Base-by-base conservation (phyloP, 2,329 filamentous ascomycete genomes). In the Neofusicoccum parvum region DNA sequence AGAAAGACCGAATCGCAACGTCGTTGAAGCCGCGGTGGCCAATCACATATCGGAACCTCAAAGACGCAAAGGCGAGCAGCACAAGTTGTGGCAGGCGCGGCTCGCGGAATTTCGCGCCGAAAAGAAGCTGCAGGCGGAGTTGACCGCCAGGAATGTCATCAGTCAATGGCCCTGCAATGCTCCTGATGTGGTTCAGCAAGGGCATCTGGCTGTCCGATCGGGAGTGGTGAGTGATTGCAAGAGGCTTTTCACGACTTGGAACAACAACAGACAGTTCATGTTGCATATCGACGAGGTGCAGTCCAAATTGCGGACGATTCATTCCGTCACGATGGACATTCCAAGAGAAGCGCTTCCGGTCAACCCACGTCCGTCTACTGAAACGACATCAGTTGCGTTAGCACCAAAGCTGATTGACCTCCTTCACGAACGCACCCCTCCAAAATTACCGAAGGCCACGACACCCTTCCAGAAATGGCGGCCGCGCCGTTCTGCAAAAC, bases 251-350 rank as follows among this genome's bases (percentile, higher is more conserved):
- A 41, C 59, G 0, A 11, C 12, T 9, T 62, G 59, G 59, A 50
- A 62, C 20, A n/a, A 39, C 14, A 62, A 62, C 3, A 46, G 45
- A 14, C 50, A 51, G 34, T 62, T 50, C 14, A 39, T 62, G n/a
- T 5, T 50, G 34, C 37, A 62, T 20, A 51, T 62, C 17, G 34
- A 14, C 3, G 48, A 43, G 3, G 46, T 62, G 2, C 46, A 62
- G 45, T 36, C 43, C 3, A 5, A 32, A n/a, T 46, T 49, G 5
- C 34, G 15, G 3, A 50, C 32, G 6, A n/a, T 32, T 12, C 2
- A 34, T 9, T 15, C 15, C 3, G 45, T 15, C 6, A 45, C 4
- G 3, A 7, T n/a, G 1, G 14, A 50, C 9, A n/a, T 20, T 6
- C 59, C 34, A n/a, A 17, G 12, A 10, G 32, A 7, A 20, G 4